A percentile compares a stretch with the other conserved stretches of the same genome.
phyloP scores from a whole-genome alignment of 352 stramenopile species.

The Lagenidium sp. region DNA sequence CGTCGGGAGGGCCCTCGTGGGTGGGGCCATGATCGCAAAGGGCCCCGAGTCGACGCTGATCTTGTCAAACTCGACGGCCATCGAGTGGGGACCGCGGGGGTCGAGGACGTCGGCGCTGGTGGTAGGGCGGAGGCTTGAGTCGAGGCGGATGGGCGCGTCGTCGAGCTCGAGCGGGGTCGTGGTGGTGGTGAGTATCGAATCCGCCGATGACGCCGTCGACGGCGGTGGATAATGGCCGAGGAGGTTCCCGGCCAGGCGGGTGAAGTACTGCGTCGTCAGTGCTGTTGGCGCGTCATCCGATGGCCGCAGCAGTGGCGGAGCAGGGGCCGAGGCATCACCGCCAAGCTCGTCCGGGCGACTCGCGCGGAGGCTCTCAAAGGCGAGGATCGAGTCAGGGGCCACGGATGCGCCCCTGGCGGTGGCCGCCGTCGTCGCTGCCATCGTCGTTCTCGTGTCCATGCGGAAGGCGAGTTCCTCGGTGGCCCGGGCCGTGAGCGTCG shows the following conservation, averaged over 20 bases:
- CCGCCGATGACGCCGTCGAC: too few species aligned
- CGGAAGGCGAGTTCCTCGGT: constrained; percentile 7
- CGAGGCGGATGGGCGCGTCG: constrained; percentile 5
- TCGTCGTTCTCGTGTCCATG: too few species aligned
- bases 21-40: background rate
- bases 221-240: too few species aligned
- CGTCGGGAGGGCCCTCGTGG: background rate
- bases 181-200: too few species aligned
- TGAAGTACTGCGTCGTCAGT: constrained; percentile 8
- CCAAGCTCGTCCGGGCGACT: too few species aligned
- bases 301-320: background rate
- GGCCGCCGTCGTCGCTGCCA: too few species aligned
- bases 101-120: too few species aligned
- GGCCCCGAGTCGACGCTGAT: constrained; percentile 10
- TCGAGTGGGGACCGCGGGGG: too few species aligned
- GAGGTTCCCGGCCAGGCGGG: constrained; percentile 3
- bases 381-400: constrained; percentile 11
- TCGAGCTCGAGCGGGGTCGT: constrained; percentile 3
- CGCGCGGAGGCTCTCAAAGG: constrained; percentile 1
- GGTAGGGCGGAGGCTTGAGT: background rate
- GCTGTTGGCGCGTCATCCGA: background rate
- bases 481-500: background rate
- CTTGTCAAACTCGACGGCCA: constrained; percentile 17
- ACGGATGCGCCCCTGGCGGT: background rate
- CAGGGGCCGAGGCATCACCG: background rate